Evolutionary conservation across 371 early-diverging fungal genomes (phyloP).

Genomic region (Catenaria anguillulae): DNA sequence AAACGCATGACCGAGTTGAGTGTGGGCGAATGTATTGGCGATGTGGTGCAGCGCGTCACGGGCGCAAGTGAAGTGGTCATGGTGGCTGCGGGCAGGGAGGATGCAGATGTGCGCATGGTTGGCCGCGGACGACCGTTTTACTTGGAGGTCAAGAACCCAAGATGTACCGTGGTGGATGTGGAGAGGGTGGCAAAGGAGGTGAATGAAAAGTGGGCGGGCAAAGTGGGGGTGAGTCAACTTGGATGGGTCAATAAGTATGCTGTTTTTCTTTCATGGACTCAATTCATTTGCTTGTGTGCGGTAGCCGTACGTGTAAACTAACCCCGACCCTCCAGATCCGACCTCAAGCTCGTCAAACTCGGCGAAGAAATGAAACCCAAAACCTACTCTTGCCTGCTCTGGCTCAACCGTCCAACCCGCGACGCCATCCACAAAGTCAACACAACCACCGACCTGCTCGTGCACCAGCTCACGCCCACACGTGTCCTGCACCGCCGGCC

Average conservation of each 20-base stretch:
- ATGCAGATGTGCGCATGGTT: conserved; percentile 92
- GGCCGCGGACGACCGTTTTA: conserved; percentile 91
- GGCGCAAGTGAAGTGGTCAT: conserved; percentile 53
- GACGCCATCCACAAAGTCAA: conserved; percentile 35
- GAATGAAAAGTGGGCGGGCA: conserved; percentile 28
- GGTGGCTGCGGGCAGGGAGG: conserved; percentile 86
- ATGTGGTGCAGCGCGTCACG: conserved; percentile 36
- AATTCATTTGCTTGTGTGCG: too few species aligned
- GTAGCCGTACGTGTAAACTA: too few species aligned
- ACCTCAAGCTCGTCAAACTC: conserved; percentile 55
- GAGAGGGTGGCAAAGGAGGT: conserved; percentile 33
- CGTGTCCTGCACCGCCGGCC: conserved; percentile 74
- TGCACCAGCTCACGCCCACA: conserved; percentile 86
- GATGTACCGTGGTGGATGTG: conserved; percentile 8
- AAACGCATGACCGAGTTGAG: conserved; percentile 51
- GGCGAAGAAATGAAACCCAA: conserved; percentile 74
- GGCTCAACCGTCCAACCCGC: too few species aligned
- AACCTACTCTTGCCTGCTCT: conserved; percentile 55
- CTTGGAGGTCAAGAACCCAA: conserved; percentile 71
- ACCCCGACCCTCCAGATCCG: neutral
- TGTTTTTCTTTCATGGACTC: neutral
- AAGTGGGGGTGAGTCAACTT: conserved; percentile 19
- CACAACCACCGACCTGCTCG: conserved; percentile 26
- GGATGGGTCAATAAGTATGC: conserved; percentile 21
- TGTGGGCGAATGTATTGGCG: conserved; percentile 66